Conservation (phyloP, 306 rosid species). For the Aeschynomene evenia region DNA sequence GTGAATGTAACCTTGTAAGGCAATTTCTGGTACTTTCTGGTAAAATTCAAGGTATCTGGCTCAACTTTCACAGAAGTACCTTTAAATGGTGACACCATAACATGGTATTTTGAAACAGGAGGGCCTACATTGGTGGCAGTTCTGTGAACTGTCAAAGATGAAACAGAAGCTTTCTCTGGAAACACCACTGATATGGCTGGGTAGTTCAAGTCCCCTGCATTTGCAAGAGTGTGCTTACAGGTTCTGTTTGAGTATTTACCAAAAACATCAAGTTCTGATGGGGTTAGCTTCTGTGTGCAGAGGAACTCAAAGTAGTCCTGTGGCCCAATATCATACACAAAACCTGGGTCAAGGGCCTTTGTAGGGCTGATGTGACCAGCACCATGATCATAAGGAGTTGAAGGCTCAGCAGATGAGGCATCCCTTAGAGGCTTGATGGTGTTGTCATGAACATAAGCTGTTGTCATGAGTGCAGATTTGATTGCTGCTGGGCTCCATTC, state of each 20-base stretch:
- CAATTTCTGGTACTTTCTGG: conserved; percentile 61
- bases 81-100: conserved; percentile 57
- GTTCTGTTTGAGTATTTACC: conserved; percentile 58
- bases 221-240: conserved; percentile 51
- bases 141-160: conserved; percentile 52
- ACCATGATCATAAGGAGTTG: conserved; percentile 81
- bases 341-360: conserved; percentile 87
- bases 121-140: conserved; percentile 83
- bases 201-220: conserved; percentile 73
- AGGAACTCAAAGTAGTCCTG: conserved; percentile 88
- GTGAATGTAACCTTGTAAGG: conserved; percentile 61
- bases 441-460: conserved; percentile 95
- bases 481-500: conserved; percentile 95
- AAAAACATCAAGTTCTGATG: conserved; percentile 58
- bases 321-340: conserved; percentile 75
- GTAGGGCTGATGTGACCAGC: conserved; percentile 87
- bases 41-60: conserved; percentile 67
- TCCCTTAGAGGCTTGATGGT: conserved; percentile 57
- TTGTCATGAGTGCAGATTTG: conserved; percentile 89
- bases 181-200: conserved; percentile 83
- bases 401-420: conserved; percentile 44
- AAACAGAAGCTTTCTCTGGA: conserved; percentile 48
- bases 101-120: conserved; percentile 68
- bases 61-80: conserved; percentile 71
- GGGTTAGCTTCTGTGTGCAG: conserved; percentile 65